A percentile compares a stretch with the other conserved stretches of the same genome.
phyloP scores from a whole-genome alignment of 2,329 filamentous ascomycete genomes.

The Pseudogymnoascus sp. region DNA sequence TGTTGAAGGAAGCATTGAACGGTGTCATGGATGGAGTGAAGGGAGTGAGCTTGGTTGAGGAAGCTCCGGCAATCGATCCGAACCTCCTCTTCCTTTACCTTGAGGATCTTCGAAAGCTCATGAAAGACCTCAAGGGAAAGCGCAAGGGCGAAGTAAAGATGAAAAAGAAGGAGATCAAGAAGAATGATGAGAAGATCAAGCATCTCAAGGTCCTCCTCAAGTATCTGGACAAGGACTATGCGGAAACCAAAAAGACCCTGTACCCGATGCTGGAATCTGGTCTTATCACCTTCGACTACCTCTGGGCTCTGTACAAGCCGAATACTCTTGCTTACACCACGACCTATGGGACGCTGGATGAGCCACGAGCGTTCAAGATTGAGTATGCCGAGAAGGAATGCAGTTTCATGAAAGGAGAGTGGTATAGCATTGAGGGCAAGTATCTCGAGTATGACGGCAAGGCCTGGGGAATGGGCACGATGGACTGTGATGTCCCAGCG shows the following conservation, averaged over 20 bases:
- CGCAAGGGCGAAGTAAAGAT: constrained; percentile 42
- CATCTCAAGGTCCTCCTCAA: constrained; percentile 67
- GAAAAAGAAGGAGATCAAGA: constrained; percentile 54
- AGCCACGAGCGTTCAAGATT: constrained; percentile 76
- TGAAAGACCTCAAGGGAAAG: constrained; percentile 54
- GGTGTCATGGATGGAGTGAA: constrained; percentile 71
- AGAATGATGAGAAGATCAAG: constrained; percentile 49
- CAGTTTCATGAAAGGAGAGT: constrained; percentile 64
- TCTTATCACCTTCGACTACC: constrained; percentile 78
- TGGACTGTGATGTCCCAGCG: constrained; percentile 59
- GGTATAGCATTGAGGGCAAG: constrained; percentile 67
- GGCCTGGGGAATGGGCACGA: constrained; percentile 67
- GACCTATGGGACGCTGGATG: constrained; percentile 69
- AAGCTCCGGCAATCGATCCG: constrained; percentile 65
- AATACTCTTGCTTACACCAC: constrained; percentile 71
- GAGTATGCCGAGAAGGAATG: constrained; percentile 66
- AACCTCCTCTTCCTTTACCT: constrained; percentile 69
- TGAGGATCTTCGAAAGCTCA: constrained; percentile 61
- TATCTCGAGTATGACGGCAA: constrained; percentile 90
- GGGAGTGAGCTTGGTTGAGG: constrained; percentile 71
- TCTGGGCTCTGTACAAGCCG: constrained; percentile 87
- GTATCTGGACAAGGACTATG: constrained; percentile 77
- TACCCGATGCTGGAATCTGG: constrained; percentile 74
- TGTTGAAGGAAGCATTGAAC: constrained; percentile 62
- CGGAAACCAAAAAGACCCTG: constrained; percentile 68